Evolutionary conservation across 2,329 filamentous ascomycete species (phyloP).

Genomic region (Talaromyces sp.): DNA sequence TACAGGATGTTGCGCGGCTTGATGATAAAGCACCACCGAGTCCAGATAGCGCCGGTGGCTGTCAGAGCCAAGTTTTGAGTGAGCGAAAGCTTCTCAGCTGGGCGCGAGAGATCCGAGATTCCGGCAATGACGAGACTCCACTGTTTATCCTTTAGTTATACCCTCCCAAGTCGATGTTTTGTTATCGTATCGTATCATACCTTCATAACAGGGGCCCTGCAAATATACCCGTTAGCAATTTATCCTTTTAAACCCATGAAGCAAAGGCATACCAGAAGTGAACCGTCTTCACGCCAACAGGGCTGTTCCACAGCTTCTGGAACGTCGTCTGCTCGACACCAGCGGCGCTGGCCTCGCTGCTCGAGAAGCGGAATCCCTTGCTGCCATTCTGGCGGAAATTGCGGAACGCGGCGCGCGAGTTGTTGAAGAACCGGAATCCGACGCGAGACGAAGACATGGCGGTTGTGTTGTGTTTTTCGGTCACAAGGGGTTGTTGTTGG

Average conservation of each 20-base stretch:
- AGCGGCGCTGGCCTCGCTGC: constrained; percentile 52
- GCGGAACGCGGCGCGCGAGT: constrained; percentile 46
- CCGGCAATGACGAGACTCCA: constrained; percentile 92
- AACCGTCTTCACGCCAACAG: constrained; percentile 82
- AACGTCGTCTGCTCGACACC: constrained; percentile 50
- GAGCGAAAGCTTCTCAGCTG: constrained; percentile 85
- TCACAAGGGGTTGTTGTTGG: neutral
- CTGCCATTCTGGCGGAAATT: constrained; percentile 49
- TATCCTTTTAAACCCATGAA: neutral
- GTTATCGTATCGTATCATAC: constrained; percentile 32
- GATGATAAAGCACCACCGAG: constrained; percentile 97
- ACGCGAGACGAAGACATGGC: constrained; percentile 46
- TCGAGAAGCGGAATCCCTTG: constrained; percentile 63
- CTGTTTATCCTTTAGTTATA: constrained; percentile 37
- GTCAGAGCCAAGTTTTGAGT: constrained; percentile 89
- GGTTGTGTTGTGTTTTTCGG: constrained; percentile 16
- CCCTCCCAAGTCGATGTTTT: neutral
- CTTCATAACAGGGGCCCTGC: constrained; percentile 91
- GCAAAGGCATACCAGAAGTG: constrained; percentile 75
- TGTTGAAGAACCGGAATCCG: constrained; percentile 54
- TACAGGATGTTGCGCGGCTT: constrained; percentile 87
- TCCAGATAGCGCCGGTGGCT: constrained; percentile 93
- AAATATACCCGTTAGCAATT: constrained; percentile 13
- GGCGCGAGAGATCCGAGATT: constrained; percentile 84
- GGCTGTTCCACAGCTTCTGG: constrained; percentile 77